These are phyloP conservation scores for Chamaecyparis obtusa DNA, from an alignment of 75 land plant species.

Conservation along the genomic window DNA sequence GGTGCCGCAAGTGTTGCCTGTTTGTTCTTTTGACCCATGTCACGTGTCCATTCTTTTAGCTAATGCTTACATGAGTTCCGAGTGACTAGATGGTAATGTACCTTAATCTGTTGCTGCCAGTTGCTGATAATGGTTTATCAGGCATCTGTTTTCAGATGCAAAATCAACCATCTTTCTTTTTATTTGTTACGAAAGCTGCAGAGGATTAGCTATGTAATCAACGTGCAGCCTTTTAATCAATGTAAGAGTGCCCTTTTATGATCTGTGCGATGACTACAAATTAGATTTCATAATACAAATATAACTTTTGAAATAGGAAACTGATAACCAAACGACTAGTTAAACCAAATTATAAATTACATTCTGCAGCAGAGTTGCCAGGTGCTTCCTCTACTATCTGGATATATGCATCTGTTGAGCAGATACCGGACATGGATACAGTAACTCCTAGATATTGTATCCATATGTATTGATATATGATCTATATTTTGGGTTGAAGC, in stretches of 20 bases:
- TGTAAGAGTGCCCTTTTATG: neutral
- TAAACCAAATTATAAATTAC: neutral
- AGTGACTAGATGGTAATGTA: neutral
- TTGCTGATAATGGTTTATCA: neutral
- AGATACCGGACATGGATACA: neutral
- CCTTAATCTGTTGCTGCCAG: neutral
- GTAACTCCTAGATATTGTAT: neutral
- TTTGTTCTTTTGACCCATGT: neutral
- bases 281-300: neutral
- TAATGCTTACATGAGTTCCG: neutral
- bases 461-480: no score
- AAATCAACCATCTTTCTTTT: neutral
- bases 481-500: no score
- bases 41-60: slow-evolving; percentile 1
- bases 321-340: neutral
- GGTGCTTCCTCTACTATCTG: no score
- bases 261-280: neutral
- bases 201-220: neutral
- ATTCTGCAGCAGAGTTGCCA: neutral
- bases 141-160: neutral
- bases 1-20: neutral
- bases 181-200: neutral
- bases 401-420: no score
- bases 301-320: neutral
- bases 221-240: neutral